These are phyloP conservation scores for Rhodotorula sp. DNA, from an alignment of 1,284 basidiomycete genomes.

Conservation along the genomic window DNA sequence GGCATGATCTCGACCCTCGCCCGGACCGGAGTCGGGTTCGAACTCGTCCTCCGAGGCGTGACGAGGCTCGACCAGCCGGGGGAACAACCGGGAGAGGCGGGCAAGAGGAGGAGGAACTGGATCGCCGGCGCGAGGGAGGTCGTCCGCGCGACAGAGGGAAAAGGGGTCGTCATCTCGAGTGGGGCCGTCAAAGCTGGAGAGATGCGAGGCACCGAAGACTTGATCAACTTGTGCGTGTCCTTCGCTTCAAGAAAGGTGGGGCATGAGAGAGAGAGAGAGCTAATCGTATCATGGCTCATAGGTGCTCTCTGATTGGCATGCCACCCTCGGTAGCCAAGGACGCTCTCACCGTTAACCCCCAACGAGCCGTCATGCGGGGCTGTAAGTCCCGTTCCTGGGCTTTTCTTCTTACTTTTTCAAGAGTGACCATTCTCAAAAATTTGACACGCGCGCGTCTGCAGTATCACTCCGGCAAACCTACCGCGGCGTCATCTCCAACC, in stretches of 20 bases:
- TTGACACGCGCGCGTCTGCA: not conserved
- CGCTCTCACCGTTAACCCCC: constrained; percentile 61
- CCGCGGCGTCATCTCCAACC: constrained; percentile 39
- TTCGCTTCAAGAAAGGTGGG: not conserved
- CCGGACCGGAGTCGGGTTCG: constrained; percentile 79
- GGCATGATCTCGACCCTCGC: constrained; percentile 76
- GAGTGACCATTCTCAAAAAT: not conserved
- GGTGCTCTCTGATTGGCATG: constrained; percentile 65
- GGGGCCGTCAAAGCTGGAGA: constrained; percentile 61
- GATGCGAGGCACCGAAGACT: constrained; percentile 65
- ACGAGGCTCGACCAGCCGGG: constrained; percentile 59
- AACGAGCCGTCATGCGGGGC: constrained; percentile 67
- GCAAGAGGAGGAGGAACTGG: constrained; percentile 67
- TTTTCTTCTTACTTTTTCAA: too few relatives aligned
- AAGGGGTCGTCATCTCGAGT: constrained; percentile 66
- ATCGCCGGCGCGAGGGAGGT: constrained; percentile 74
- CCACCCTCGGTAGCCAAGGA: constrained; percentile 65
- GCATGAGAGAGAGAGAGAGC: not conserved
- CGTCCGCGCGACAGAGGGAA: constrained; percentile 71
- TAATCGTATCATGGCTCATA: constrained; percentile 42
- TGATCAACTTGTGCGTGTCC: constrained; percentile 66
- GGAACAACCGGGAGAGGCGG: constrained; percentile 13
- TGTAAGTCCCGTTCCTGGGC: constrained; percentile 56
- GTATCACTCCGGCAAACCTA: constrained; percentile 38
- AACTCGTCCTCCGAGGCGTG: constrained; percentile 72